Percentiles rank a stretch among this genome's conserved stretches.
These are phyloP conservation scores for Phytopythium oedochilum DNA, from an alignment of 352 stramenopile genomes.

Conservation along the genomic window DNA sequence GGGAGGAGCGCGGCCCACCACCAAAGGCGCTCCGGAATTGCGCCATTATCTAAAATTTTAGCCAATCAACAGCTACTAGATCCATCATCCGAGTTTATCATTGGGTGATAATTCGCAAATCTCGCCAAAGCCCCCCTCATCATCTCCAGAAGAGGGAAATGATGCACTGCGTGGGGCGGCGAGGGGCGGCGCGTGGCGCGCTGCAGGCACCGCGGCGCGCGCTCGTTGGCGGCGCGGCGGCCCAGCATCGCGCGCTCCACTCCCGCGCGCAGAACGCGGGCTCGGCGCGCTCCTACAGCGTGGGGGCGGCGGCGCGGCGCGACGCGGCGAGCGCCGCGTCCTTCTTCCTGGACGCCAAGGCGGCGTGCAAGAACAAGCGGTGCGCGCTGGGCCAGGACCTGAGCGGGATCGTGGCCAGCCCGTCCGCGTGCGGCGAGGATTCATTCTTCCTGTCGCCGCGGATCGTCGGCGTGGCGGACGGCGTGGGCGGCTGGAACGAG, in stretches of 20 bases:
- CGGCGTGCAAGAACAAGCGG: conserved; percentile 65
- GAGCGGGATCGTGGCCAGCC: conserved; percentile 40
- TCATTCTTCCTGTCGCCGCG: conserved; percentile 68
- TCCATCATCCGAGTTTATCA: not conserved
- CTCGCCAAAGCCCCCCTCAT: not conserved
- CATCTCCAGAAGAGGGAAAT: conserved; percentile 1
- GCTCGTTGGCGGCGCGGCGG: conserved; percentile 5
- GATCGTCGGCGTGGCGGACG: conserved; percentile 66
- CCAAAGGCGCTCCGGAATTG: conserved; percentile 1
- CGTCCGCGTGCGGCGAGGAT: conserved; percentile 60
- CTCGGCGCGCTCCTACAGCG: conserved; percentile 10
- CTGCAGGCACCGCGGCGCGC: conserved; percentile 17
- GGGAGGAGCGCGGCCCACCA: not conserved
- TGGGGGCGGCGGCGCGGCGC: conserved; percentile 4
- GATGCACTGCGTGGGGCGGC: conserved; percentile 21
- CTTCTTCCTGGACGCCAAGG: conserved; percentile 71
- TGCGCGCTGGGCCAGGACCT: conserved; percentile 44
- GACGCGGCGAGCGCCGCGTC: conserved; percentile 23
- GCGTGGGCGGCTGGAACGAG: conserved; percentile 78
- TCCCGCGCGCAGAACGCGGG: conserved; percentile 8
- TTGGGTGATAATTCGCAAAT: conserved; percentile 12
- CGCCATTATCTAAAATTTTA: not conserved
- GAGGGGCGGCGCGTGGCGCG: conserved; percentile 12
- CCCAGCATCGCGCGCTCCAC: conserved; percentile 14
- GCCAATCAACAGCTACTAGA: conserved; percentile 17